Evolutionary conservation across 805 yeast species (phyloP).

Genomic region (Helenozyma baotianmanensis): DNA sequence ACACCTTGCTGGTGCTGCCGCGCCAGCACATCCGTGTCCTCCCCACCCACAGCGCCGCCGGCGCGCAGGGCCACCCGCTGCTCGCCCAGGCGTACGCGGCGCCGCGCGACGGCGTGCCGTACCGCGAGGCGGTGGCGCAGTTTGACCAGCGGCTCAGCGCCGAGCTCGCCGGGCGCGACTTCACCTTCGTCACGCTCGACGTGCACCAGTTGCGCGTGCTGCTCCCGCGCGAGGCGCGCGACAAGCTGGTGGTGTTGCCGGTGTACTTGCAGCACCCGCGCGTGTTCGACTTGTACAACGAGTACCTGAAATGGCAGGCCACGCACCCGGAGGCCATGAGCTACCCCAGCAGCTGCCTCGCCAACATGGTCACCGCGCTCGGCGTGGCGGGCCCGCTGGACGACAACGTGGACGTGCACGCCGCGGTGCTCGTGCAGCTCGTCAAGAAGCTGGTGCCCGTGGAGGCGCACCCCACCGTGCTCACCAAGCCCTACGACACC

Average conservation of each 20-base stretch:
- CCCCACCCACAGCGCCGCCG: conserved; percentile 18
- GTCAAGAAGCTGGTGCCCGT: conserved; percentile 45
- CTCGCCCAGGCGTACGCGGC: conserved; percentile 50
- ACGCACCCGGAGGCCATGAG: conserved; percentile 48
- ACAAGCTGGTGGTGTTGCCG: conserved; percentile 67
- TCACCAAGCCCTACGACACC: conserved; percentile 73
- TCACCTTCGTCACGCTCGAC: conserved; percentile 62
- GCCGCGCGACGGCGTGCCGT: conserved; percentile 60
- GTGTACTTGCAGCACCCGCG: conserved; percentile 70
- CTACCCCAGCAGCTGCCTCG: conserved; percentile 29
- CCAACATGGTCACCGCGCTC: conserved; percentile 45
- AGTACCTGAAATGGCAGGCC: conserved; percentile 66
- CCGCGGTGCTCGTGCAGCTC: conserved; percentile 44
- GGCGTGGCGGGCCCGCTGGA: conserved; percentile 35
- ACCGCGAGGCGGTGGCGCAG: conserved; percentile 57
- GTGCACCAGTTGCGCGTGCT: conserved; percentile 73
- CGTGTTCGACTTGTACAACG: conserved; percentile 71
- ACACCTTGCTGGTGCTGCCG: conserved; percentile 39
- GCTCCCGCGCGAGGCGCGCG: conserved; percentile 76
- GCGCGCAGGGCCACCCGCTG: conserved; percentile 60
- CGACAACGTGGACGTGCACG: conserved; percentile 33
- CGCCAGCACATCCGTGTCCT: conserved; percentile 44
- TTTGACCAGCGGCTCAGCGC: conserved; percentile 50
- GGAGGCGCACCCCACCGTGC: conserved; percentile 49
- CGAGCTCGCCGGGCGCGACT: conserved; percentile 42